Percentiles rank a stretch among this genome's conserved stretches.
Evolutionary conservation across 352 stramenopile species (phyloP).

Genomic region (Phytopythium delawarense): DNA sequence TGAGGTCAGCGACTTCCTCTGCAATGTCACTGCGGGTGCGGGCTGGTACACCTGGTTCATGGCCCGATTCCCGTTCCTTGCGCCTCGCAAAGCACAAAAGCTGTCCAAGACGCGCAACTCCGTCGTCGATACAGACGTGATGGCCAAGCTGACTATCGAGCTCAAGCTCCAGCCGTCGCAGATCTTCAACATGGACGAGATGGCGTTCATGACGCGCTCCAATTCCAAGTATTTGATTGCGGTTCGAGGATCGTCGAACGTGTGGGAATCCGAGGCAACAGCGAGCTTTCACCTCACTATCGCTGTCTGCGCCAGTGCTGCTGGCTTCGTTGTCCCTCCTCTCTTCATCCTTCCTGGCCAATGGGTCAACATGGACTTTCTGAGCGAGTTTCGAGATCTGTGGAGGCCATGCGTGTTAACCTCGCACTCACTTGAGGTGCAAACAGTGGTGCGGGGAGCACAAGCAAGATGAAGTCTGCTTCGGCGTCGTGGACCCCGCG

Average conservation of each 20-base stretch:
- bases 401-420: no score
- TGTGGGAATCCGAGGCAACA: slow-evolving; percentile 10
- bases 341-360: background rate
- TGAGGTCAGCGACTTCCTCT: background rate
- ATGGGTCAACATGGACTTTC: background rate
- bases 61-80: background rate
- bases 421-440: no score
- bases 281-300: background rate
- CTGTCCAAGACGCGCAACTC: background rate
- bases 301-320: background rate
- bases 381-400: background rate
- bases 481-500: no score
- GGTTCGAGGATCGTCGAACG: slow-evolving; percentile 11
- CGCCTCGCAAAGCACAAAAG: background rate
- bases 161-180: background rate
- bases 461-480: no score
- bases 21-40: background rate
- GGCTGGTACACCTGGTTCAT: background rate
- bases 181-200: slow-evolving; percentile 20
- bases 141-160: background rate
- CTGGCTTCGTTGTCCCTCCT: background rate
- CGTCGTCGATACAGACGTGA: background rate
- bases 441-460: no score
- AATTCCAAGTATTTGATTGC: slow-evolving; percentile 9
- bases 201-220: slow-evolving; percentile 5